Base-by-base conservation (phyloP, 2,329 filamentous ascomycete species). In the Calycina herbarum region DNA sequence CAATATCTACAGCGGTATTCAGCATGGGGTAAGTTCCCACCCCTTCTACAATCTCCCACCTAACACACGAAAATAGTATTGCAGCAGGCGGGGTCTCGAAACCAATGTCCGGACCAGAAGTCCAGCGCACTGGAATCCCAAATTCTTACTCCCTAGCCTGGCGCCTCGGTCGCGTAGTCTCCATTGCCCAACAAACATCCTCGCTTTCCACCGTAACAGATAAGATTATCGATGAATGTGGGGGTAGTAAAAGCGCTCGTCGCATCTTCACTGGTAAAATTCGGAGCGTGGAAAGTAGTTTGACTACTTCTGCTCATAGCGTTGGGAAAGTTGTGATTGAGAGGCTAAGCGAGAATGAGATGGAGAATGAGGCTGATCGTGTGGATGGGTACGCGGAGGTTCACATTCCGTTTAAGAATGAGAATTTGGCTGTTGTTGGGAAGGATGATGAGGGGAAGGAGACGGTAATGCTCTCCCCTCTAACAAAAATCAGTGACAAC, bases 401-500 rank as follows among this genome's bases (percentile, higher is more conserved):
- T 82, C 0, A 85, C 73, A 87, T 91, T 59, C 88, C 88, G 0
- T 91, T 91, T 79, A 90, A 90, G 77, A 91, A 91, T 75, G 88
- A 92, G 73, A 91, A 91, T 71, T 88, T 91, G 57, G 84, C 84
- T n/a, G 88, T 51, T 24, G 8, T 51, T 24, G 45, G 45, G 20
- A 51, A 24, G 11, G 20, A 51, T 51, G 45, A 51, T 2, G 20
- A 10, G 17, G 45, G 45, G 20, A 24, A 10, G 20, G 45, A 51
- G 17, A 51, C 45, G 8, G 45, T 51, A 48, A 48, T 4, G n/a
- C 15, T 48, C 17, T 48, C n/a, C 1, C 42, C 3, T 20, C 20
- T 20, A 20, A 20, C 20, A 20, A 20, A 20, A 20, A 20, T 20
- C 20, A 20, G 20, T 20, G 20, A 20, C n/a, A 5, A 5, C 4